Percentiles rank a stretch among this genome's conserved stretches.
Evolutionary conservation across 2,329 filamentous ascomycete species (phyloP).

Genomic region (Botryosphaeria agaves): DNA sequence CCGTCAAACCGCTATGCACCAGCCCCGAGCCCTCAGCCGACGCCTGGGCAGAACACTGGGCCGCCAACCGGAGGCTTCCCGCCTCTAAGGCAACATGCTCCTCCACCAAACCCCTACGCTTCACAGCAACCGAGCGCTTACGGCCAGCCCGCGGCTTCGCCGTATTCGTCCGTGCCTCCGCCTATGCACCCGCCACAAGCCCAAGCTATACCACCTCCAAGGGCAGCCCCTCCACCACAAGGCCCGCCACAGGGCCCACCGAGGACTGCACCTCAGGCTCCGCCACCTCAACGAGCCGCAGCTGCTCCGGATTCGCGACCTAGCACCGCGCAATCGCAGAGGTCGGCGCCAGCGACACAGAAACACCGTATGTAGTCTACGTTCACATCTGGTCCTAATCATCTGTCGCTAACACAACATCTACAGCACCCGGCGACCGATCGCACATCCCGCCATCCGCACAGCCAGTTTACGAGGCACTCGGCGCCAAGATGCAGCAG

Average conservation of each 20-base stretch:
- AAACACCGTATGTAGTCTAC: conserved; percentile 50
- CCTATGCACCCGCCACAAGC: conserved; percentile 17
- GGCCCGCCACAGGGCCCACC: conserved; percentile 30
- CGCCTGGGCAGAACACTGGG: conserved; percentile 15
- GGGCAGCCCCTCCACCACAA: conserved; percentile 14
- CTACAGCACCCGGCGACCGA: conserved; percentile 54
- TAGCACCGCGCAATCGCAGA: conserved; percentile 31
- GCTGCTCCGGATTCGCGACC: conserved; percentile 21
- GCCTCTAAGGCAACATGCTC: conserved; percentile 26
- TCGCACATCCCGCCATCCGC: conserved; percentile 71
- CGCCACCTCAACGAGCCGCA: conserved; percentile 18
- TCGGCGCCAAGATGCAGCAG: conserved; percentile 72
- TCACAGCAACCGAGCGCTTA: conserved; percentile 20
- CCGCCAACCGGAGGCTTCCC: too few species aligned
- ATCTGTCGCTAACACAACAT: not conserved
- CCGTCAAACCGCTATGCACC: conserved; percentile 59
- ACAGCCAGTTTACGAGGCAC: conserved; percentile 62
- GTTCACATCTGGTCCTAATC: too few species aligned
- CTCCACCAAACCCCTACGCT: conserved; percentile 23
- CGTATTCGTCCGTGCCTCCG: not conserved
- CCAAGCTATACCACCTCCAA: conserved; percentile 22
- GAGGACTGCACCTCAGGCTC: conserved; percentile 20
- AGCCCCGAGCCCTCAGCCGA: conserved; percentile 39
- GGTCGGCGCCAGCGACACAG: conserved; percentile 32
- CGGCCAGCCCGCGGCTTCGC: conserved; percentile 24